Evolutionary conservation across 805 yeast genomes (phyloP).

Genomic region (Ogataea henricii): DNA sequence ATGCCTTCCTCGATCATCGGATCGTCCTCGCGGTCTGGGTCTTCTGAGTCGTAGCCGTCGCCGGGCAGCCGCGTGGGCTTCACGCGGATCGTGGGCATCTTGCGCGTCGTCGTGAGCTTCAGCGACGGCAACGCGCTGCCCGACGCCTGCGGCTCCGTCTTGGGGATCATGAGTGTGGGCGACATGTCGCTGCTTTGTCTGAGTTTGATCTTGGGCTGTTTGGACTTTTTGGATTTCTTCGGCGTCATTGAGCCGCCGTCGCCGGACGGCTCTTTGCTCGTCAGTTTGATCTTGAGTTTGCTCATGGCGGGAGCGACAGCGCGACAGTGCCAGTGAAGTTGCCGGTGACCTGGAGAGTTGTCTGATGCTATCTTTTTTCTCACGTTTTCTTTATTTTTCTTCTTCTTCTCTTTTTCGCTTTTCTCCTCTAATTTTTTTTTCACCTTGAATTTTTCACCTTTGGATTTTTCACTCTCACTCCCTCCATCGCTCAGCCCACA

Average conservation of each 20-base stretch:
- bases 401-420: neutral
- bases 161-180: conserved; percentile 11
- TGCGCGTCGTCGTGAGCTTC: conserved; percentile 41
- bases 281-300: conserved; percentile 28
- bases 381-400: neutral
- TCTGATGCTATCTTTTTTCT: neutral
- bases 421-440: neutral
- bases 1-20: conserved; percentile 89
- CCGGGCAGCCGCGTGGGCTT: conserved; percentile 77
- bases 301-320: conserved; percentile 16
- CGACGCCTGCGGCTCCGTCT: conserved; percentile 6
- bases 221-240: conserved; percentile 17
- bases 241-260: conserved; percentile 1
- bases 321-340: neutral
- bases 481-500: neutral
- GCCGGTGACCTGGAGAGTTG: neutral
- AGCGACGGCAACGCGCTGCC: conserved; percentile 19
- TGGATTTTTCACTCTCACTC: too few relatives aligned
- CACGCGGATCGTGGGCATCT: conserved; percentile 49
- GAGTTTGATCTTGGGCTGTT: conserved; percentile 31
- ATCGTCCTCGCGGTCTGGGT: conserved; percentile 93
- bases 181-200: conserved; percentile 25
- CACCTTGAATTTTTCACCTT: neutral
- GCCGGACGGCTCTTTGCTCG: conserved; percentile 10
- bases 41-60: conserved; percentile 96